These are phyloP conservation scores for Colletotrichum neosansevieriae DNA, from an alignment of 2,329 filamentous ascomycete species.

Conservation along the genomic window DNA sequence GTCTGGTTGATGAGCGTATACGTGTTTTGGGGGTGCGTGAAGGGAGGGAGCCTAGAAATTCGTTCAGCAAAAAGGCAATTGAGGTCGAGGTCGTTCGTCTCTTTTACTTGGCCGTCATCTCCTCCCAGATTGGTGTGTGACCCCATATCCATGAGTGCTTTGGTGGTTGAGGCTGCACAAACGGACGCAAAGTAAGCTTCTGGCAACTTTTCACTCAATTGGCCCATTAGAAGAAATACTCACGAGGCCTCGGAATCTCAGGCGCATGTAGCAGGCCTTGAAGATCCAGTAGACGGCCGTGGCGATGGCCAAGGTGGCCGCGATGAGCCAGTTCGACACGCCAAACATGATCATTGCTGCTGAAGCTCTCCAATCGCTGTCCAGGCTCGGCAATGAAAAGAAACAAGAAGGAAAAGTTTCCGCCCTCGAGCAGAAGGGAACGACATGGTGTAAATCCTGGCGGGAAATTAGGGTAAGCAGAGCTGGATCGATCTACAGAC, in stretches of 20 bases:
- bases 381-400: not conserved
- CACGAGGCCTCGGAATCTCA: constrained; percentile 33
- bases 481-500: not conserved
- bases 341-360: constrained; percentile 24
- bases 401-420: not conserved
- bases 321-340: constrained; percentile 32
- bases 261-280: constrained; percentile 32
- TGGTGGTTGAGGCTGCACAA: constrained; percentile 26
- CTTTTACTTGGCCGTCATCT: constrained; percentile 23
- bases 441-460: constrained; percentile 4
- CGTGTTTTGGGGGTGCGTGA: constrained; percentile 43
- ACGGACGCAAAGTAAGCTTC: not conserved
- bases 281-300: constrained; percentile 32
- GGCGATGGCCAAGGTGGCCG: constrained; percentile 31
- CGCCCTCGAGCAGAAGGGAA: constrained; percentile 6
- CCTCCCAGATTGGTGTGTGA: constrained; percentile 42
- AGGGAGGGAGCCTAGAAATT: constrained; percentile 40
- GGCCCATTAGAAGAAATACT: not conserved
- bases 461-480: constrained; percentile 23
- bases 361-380: not conserved
- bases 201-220: accelerated
- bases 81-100: no score
- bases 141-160: constrained; percentile 43
- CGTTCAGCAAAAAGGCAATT: not conserved
- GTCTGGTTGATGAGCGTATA: constrained; percentile 44